Evolutionary conservation across 768 basidiomycete genomes (phyloP).

Genomic region (Tricholomella constricta): DNA sequence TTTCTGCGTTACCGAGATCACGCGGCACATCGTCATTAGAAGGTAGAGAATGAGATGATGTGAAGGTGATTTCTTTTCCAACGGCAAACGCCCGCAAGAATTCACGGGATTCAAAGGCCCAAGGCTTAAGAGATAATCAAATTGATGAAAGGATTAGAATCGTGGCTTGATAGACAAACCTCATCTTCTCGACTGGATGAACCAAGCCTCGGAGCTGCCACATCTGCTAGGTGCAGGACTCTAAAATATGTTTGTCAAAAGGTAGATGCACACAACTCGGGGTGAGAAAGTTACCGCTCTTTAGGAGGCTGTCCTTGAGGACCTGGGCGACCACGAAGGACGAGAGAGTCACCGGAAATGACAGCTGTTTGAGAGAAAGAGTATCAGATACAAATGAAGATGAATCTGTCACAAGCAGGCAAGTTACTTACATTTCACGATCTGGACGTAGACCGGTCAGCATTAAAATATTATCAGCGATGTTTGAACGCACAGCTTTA

Average conservation of each 20-base stretch:
- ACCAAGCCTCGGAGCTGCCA: conserved; percentile 83
- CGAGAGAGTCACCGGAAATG: conserved; percentile 87
- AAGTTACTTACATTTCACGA: conserved; percentile 64
- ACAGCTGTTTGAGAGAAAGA: conserved; percentile 55
- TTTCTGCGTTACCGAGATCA: conserved; percentile 78
- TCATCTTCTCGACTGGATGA: conserved; percentile 86
- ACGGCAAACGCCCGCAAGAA: conserved; percentile 83
- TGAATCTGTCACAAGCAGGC: conserved; percentile 20
- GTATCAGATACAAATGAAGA: conserved; percentile 21
- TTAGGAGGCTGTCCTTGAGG: conserved; percentile 88
- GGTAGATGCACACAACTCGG: not conserved
- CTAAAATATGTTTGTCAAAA: conserved; percentile 46
- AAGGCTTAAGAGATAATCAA: conserved; percentile 54
- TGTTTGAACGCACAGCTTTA: conserved; percentile 62
- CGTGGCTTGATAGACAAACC: conserved; percentile 39
- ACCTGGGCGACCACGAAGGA: conserved; percentile 75
- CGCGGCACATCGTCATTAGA: conserved; percentile 74
- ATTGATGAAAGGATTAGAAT: conserved; percentile 7
- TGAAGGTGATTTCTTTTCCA: conserved; percentile 89
- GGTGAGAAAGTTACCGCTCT: conserved; percentile 61
- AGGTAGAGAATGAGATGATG: conserved; percentile 77
- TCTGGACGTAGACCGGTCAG: conserved; percentile 32
- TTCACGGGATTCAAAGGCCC: conserved; percentile 93
- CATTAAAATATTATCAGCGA: not conserved
- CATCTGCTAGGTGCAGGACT: conserved; percentile 86